Percentiles rank a stretch among this genome's conserved stretches.
phyloP scores from a whole-genome alignment of 2,329 filamentous ascomycete species.

The Cryphonectria naterciae region DNA sequence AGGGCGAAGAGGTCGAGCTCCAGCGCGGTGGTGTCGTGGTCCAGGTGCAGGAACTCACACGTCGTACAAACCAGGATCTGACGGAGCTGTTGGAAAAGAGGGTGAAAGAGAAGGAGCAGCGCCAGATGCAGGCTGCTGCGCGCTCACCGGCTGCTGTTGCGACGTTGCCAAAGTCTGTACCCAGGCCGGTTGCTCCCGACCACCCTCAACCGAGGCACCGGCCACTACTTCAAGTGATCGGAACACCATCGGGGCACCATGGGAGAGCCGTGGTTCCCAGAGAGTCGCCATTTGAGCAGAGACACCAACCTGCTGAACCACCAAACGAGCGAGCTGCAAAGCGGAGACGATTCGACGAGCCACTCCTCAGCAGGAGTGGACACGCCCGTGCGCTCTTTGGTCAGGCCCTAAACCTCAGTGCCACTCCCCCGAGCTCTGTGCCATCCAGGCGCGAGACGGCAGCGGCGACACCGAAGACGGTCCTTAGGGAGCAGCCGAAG shows the following conservation, averaged over 20 bases:
- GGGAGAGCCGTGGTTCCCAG: slow-evolving; percentile 61
- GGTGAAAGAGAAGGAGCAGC: slow-evolving; percentile 57
- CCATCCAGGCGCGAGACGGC: slow-evolving; percentile 28
- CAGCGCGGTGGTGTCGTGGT: slow-evolving; percentile 78
- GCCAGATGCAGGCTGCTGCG: slow-evolving; percentile 50
- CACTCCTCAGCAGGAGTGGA: slow-evolving; percentile 49
- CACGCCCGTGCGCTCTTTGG: slow-evolving; percentile 58
- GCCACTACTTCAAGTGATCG: slow-evolving; percentile 63
- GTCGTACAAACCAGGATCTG: slow-evolving; percentile 75
- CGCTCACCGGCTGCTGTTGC: slow-evolving; percentile 35
- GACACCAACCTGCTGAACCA: slow-evolving; percentile 40
- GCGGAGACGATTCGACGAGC: slow-evolving; percentile 44
- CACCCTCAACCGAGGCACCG: slow-evolving; percentile 47
- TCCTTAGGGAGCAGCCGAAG: neutral
- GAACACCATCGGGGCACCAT: slow-evolving; percentile 65
- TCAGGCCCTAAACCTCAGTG: slow-evolving; percentile 49
- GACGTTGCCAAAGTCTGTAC: slow-evolving; percentile 35
- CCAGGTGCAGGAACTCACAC: slow-evolving; percentile 78
- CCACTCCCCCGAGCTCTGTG: slow-evolving; percentile 40
- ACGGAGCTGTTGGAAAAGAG: slow-evolving; percentile 75
- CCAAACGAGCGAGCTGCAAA: slow-evolving; percentile 43
- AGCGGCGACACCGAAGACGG: neutral
- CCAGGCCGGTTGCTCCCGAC: slow-evolving; percentile 30
- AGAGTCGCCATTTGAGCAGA: slow-evolving; percentile 69
- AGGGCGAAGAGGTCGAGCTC: slow-evolving; percentile 81